phyloP scores from a whole-genome alignment of 129 eudicot genomes.

The Mikania micrantha region DNA sequence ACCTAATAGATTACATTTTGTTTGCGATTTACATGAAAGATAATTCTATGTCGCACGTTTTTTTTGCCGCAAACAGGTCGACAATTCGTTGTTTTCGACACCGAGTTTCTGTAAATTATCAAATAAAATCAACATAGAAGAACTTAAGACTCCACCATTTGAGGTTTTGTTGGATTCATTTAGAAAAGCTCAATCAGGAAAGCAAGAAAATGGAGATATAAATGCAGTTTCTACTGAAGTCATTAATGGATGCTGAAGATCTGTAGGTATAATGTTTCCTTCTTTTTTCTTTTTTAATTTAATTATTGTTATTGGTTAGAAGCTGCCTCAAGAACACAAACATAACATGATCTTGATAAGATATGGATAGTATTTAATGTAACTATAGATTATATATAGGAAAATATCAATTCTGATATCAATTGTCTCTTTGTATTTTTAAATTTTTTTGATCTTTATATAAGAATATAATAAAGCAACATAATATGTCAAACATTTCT shows the following conservation, averaged over 20 bases:
- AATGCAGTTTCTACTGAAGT: neutral
- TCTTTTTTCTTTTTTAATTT: neutral
- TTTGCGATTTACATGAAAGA: neutral
- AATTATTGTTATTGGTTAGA: neutral
- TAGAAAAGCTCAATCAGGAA: conserved; percentile 29
- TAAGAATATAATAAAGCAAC: no score
- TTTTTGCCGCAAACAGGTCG: conserved; percentile 39
- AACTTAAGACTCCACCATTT: conserved; percentile 57
- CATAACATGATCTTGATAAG: no score
- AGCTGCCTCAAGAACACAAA: conserved; percentile 1
- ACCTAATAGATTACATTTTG: neutral
- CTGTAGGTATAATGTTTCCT: neutral
- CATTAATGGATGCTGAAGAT: conserved; percentile 20
- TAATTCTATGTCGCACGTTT: neutral
- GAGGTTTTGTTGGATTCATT: conserved; percentile 45
- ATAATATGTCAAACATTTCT: no score
- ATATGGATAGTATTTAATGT: no score
- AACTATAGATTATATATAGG: no score
- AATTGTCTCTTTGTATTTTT: no score
- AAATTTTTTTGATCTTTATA: no score
- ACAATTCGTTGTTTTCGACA: conserved; percentile 34
- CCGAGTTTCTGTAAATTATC: conserved; percentile 29
- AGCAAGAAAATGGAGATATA: conserved; percentile 30
- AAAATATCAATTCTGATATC: no score
- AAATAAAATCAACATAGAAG: conserved; percentile 26